Evolutionary conservation across 345 rosid species (phyloP).

Genomic region (Citrus mangshanensis): DNA sequence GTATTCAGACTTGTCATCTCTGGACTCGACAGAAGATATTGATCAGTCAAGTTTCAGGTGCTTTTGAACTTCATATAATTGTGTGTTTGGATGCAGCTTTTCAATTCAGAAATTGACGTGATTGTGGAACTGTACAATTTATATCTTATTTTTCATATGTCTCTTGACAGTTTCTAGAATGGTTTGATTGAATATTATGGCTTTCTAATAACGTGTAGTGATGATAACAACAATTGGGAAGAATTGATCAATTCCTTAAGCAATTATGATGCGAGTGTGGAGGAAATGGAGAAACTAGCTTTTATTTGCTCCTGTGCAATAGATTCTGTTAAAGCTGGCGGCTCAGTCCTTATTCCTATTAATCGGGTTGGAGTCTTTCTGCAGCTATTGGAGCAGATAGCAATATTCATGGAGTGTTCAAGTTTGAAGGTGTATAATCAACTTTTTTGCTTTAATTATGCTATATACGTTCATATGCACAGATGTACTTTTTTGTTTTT

Average conservation of each 20-base stretch:
- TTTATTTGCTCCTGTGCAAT: slow-evolving; percentile 61
- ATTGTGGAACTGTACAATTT: not conserved
- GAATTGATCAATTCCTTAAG: slow-evolving; percentile 36
- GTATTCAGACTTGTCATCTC: slow-evolving; percentile 58
- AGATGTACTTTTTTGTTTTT: not conserved
- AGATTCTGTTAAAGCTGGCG: slow-evolving; percentile 68
- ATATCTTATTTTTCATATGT: not conserved
- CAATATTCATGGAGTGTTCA: slow-evolving; percentile 49
- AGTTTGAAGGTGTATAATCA: slow-evolving; percentile 34
- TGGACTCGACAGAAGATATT: slow-evolving; percentile 29
- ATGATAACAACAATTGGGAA: slow-evolving; percentile 27
- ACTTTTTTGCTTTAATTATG: not conserved
- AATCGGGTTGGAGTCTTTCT: slow-evolving; percentile 53
- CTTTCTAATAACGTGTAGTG: slow-evolving; percentile 21
- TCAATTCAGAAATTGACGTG: not conserved
- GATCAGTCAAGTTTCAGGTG: slow-evolving; percentile 49
- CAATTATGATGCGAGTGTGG: slow-evolving; percentile 38
- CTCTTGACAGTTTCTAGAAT: slow-evolving; percentile 8
- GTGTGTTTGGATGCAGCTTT: not conserved
- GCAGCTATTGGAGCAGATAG: slow-evolving; percentile 66
- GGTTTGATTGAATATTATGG: not conserved
- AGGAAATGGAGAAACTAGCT: slow-evolving; percentile 67
- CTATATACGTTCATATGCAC: not conserved
- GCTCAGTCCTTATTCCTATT: slow-evolving; percentile 67
- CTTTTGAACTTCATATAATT: not conserved